Percentiles rank a stretch among this genome's conserved stretches.
Evolutionary conservation across 352 stramenopile genomes (phyloP).

Genomic region (Phytophthora pistaciae): DNA sequence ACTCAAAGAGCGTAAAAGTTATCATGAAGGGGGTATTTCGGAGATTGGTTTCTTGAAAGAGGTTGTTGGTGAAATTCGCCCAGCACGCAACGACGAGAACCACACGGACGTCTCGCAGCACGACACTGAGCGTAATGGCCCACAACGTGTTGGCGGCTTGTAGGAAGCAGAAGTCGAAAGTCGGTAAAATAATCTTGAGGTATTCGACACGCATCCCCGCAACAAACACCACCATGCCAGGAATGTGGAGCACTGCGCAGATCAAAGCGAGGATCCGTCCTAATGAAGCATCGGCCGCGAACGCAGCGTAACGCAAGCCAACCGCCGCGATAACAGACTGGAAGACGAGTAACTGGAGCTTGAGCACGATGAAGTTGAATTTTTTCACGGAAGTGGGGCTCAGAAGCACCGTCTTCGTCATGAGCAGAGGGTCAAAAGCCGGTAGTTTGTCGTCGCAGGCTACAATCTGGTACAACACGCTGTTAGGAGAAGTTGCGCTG

Average conservation of each 20-base stretch:
- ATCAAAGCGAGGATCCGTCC: constrained; percentile 19
- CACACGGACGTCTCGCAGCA: constrained; percentile 12
- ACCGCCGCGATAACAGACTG: neutral
- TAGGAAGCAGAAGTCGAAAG: constrained; percentile 34
- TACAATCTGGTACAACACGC: constrained; percentile 18
- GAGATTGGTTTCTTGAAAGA: constrained; percentile 27
- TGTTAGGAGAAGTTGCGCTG: neutral
- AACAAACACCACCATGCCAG: constrained; percentile 10
- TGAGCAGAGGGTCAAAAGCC: constrained; percentile 14
- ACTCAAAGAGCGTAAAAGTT: constrained; percentile 1
- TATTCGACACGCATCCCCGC: constrained; percentile 21
- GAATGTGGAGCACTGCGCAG: constrained; percentile 15
- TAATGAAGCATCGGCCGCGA: constrained; percentile 1
- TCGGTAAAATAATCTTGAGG: constrained; percentile 18
- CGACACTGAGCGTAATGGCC: constrained; percentile 3
- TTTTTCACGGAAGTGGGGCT: constrained; percentile 15
- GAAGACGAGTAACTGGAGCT: neutral
- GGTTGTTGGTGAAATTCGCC: constrained; percentile 15
- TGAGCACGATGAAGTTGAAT: constrained; percentile 11
- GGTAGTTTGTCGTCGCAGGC: constrained; percentile 11
- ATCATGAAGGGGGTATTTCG: constrained; percentile 15
- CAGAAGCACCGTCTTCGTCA: constrained; percentile 17
- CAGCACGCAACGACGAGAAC: constrained; percentile 14
- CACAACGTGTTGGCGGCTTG: constrained; percentile 21
- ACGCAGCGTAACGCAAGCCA: constrained; percentile 14